Evolutionary conservation across 768 basidiomycete species (phyloP), one percentile per base, ranked within the genome.

Genomic region (Boletellus sp.): DNA sequence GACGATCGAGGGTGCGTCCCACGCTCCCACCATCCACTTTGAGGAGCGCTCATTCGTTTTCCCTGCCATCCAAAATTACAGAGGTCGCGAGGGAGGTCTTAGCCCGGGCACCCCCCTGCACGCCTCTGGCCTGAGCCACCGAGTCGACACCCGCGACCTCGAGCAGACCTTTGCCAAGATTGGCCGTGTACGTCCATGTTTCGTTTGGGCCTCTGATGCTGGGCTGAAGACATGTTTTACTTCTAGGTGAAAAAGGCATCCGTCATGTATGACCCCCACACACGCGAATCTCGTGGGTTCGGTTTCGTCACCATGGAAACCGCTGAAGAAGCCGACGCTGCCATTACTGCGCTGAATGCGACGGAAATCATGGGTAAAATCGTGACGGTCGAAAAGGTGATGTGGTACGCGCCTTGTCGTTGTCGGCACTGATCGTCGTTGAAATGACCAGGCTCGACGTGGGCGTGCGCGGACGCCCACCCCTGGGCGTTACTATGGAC

Each of bases 401-500:
- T 11, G 64, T 63, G 5, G 7, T 24, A 7, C 45, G 35, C 1
- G 36, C 5, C 1, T 0, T n/a, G 44, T 26, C 22, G 45, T 19
- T 50, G 23, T 43, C 35, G 9, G 43, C 9, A 34, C 53, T 58
- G 13, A 40, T 47, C 31, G 6, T 46, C 43, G 17, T 45, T 58
- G 22, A 7, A 49, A 51, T n/a, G 19, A 48, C 22, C 36, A 91
- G 90, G 92, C 92, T 56, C 87, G 91, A 44, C 86, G 91, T 57
- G 92, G 87, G 48, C 85, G 92, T 53, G 92, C 91, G 16, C 78
- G 92, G 56, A 90, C 92, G 12, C 89, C 95, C 3, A 99, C 95
- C 6, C 95, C 95, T 3, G 95, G 95, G 23, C 74, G 87, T 46
- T 99, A 99, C 78, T 91, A 90, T 54, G 94, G 93, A 0, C 91